Base-by-base conservation (phyloP, 768 basidiomycete species). In the Lactarius pseudohatsudake region DNA sequence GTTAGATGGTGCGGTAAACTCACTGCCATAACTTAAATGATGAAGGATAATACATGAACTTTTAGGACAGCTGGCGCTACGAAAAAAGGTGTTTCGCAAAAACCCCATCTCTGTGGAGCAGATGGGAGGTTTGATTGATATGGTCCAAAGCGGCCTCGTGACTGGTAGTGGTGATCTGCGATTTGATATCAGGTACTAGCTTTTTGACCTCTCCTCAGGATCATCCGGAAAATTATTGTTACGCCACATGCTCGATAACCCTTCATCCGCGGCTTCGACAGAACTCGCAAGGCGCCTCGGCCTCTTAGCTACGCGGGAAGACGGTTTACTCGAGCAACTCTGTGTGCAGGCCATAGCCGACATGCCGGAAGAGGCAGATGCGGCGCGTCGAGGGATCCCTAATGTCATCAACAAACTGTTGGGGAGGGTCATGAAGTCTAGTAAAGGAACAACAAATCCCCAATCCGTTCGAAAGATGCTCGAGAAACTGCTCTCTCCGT, bases 21-120 rank as follows among this genome's bases (percentile, higher is more conserved):
- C 26, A 18, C 38, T 40, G 50, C 40, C 16, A 41, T 34, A 22
- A 56, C 28, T 40, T 53, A 57, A 58, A 11, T 43, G 57, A 43
- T 34, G 70, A 69, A 96, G 95, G 94, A 85, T 98, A 77, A 86
- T 87, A 3, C 92, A 98, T 66, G 92, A 96, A 67, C 81, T 97
- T 0, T 78, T 96, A 2, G 94, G 94, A 0, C 89, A 90, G 69
- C 81, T 98, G 3, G 79, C 88, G 1, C 80, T 81, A 36, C 82
- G 84, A 50, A 79, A 83, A 56, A 80, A 81, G 22, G 82, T 85
- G 41, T 86, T 88, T 74, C 74, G 75, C 43, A 79, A 85, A 9
- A 89, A 89, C 62, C 80, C 86, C 0, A 72, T 97, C 13, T 81
- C 87, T 6, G 77, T 81, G 0, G 76, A 74, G 13, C 87, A 91